Evolutionary conservation across 441 rosid species (phyloP), one percentile per base, ranked within the genome.

Genomic region (Adansonia gregorii): DNA sequence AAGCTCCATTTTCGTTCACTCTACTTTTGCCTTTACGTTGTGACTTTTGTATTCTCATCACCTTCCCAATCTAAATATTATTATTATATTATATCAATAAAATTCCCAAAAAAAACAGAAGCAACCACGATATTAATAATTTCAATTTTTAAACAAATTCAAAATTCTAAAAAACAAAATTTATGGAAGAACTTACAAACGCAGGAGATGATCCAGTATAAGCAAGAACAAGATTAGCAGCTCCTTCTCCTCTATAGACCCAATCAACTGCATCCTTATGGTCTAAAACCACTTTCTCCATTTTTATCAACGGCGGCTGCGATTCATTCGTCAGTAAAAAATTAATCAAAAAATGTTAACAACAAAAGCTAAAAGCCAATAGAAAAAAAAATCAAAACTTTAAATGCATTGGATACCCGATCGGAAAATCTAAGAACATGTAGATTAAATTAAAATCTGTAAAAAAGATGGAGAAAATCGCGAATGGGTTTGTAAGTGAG

Each of bases 231-330:
- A 96, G 86, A 89, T 96, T 94, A 43, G 89, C 98, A 74, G 95
- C 98, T 67, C 99, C 99, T 88, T 96, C 99, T 14, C 98, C 98
- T 86, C 89, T 89, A 83, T 94, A 94, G 22, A 77, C 80, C 99
- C 99, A 96, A 87, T 91, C 94, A 3, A 81, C 88, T 1, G 92
- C 97, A 81, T 94, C 97, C 11, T 85, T 84, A 60, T 76, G 82
- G 78, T 87, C 90, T 45, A 94, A 75, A 84, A 81, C 74, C 81
- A 85, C 74, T 77, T 88, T 76, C 79, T 88, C 95, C 92, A 87
- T 88, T 56, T 24, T 24, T n/a, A 11, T 48, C 35, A 43, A 15
- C 5, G 43, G 22, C 43, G 35, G 58, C 35, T 61, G 65, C 17
- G 56, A 72, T 78, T 55, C 67, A 70, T 31, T 22, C 76, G 17